Conservation (phyloP, 306 rosid genomes). For the Pyrus communis region DNA sequence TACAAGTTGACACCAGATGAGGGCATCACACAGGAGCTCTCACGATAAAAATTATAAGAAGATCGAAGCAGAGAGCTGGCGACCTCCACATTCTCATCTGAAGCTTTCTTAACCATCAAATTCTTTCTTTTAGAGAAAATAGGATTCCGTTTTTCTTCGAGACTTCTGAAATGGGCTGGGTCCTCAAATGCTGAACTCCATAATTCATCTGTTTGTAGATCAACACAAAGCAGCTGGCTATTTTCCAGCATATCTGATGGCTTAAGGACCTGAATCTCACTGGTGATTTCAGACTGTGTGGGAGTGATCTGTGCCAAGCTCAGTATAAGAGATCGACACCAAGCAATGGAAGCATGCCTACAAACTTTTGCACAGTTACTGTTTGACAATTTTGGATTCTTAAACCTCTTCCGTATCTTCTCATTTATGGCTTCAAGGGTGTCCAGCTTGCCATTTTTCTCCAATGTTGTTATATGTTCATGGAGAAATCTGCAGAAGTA, state of each 20-base stretch:
- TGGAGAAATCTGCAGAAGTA: conserved; percentile 71
- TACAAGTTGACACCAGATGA: conserved; percentile 70
- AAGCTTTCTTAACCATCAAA: conserved; percentile 42
- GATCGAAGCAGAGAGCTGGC: conserved; percentile 76
- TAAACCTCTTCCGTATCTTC: conserved; percentile 89
- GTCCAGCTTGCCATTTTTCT: conserved; percentile 73
- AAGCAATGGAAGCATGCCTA: conserved; percentile 86
- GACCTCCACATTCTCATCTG: conserved; percentile 69
- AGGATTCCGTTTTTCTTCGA: conserved; percentile 60
- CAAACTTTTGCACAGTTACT: conserved; percentile 75
- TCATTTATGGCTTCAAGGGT: conserved; percentile 87
- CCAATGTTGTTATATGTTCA: conserved; percentile 55
- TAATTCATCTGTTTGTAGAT: conserved; percentile 66
- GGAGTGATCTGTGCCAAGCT: conserved; percentile 74
- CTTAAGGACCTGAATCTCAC: conserved; percentile 40
- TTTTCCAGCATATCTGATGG: conserved; percentile 48
- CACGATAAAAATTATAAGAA: conserved; percentile 80
- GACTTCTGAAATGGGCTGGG: conserved; percentile 37
- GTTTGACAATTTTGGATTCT: conserved; percentile 75
- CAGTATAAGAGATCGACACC: conserved; percentile 82
- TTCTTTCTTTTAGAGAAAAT: conserved; percentile 51
- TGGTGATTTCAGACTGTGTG: conserved; percentile 27
- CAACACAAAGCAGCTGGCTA: conserved; percentile 64
- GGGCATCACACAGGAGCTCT: conserved; percentile 73
- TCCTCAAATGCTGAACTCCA: conserved; percentile 84